Evolutionary conservation across 371 early-diverging fungal species (phyloP), one percentile per base, ranked within the genome.

Genomic region (Syncephalastrum monosporum): DNA sequence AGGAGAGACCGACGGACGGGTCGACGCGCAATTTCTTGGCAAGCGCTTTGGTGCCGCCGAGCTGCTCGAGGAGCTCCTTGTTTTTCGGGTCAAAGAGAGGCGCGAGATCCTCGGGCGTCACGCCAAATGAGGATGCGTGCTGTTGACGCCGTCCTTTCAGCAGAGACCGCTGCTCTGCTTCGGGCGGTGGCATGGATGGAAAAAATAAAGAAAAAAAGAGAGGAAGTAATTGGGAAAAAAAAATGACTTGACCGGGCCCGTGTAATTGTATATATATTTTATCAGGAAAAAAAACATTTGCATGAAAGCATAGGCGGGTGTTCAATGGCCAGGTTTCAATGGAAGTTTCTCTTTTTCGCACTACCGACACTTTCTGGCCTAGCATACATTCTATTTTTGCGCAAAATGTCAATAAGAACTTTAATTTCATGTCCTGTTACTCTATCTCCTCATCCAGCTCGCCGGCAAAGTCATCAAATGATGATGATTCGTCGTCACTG

Each of bases 71-170:
- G n/a, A 72, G 61, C 4, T 81, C 81, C 23, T 81, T 79, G 68
- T 83, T 82, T 68, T 90, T 91, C 24, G 89, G 86, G 64, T 91
- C 91, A 44, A 90, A 72, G 53, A 91, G 59, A 5, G 72, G 64
- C 15, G 69, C 53, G 43, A 88, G 68, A 53, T 84, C 73, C 52
- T 77, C 72, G 4, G 77, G 63, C 1, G 71, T 55, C 15, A 85
- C 72, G 42, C 67, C 79, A 69, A 82, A 87, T 24, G 60, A 53
- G 14, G 46, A 53, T 8, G 53, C 47, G 43, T 61, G 50, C 27
- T 13, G 3, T 19, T 43, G 24, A n/a, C 42, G 47, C 12, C 53
- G 47, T 33, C 50, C 45, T 19, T 50, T 55, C 29, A 75, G 41
- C 45, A 76, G 61, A 45, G 76, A 66, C 42, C 67, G 56, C 51